Base-by-base conservation (phyloP, 2,329 filamentous ascomycete species). In the Epichloe amarillans region DNA sequence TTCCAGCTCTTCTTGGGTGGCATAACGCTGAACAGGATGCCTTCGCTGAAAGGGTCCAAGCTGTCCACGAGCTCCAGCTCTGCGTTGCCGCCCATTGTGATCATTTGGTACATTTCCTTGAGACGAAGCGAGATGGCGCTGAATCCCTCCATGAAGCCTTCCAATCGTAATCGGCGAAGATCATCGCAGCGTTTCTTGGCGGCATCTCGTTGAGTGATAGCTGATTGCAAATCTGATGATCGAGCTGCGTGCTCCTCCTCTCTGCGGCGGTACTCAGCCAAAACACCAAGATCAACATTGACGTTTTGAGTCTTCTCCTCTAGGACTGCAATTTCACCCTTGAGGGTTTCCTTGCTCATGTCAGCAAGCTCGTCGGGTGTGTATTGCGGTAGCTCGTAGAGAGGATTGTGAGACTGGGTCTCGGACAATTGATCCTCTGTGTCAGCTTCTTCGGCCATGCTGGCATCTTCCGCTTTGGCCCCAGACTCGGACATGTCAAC, bases 91-190 rank as follows among this genome's bases (percentile, higher is more conserved):
- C 93, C 93, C 89, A 98, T 97, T 21, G 93, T 98, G 66, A 98
- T 98, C 90, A 98, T 96, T 66, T 98, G 93, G 71, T 98, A 98
- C 93, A 98, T 98, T 64, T 98, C 93, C 73, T 98, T 98, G 44
- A 98, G 76, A 1, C 91, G 86, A 23, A 96, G 75, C 1, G 91
- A 97, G 67, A 98, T 98, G 55, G 82, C 85, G 61, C 84, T 85
- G 72, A 98, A 97, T 39, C 94, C 93, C 64, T 94, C 88, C 90
- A 97, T 97, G 77, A 98, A 98, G 37, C 93, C 91, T 60, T 96
- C 91, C 7, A 97, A 75, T 33, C 93, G 87, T 47, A 95, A 75
- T 14, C 88, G 86, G 12, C 93, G 86, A 49, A 98, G 81, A 57
- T 96, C 89, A 61, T 97, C 91, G 59, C 90, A 89, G 8, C 89